Evolutionary conservation across 108 stramenopile species (phyloP).

Genomic region (Pelagomonas calceolata): DNA sequence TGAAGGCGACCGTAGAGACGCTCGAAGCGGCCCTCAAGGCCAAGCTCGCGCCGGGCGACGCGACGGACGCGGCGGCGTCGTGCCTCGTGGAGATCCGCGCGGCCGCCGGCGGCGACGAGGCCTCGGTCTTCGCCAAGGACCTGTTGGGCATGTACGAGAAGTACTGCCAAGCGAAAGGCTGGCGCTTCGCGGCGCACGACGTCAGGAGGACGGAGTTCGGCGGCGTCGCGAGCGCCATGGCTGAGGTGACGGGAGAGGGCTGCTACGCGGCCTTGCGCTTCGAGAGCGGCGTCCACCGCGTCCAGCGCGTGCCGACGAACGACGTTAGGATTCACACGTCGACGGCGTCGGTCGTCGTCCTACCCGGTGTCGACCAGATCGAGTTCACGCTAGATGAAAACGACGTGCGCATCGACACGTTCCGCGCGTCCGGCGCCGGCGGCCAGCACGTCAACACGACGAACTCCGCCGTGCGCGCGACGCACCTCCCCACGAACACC

Average conservation of each 20-base stretch:
- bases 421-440: conserved; percentile 78
- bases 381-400: no score
- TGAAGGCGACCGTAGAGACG: no score
- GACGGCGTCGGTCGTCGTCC: conserved; percentile 80
- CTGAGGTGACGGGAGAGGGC: conserved; percentile 18
- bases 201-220: conserved; percentile 25
- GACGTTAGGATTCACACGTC: conserved; percentile 80
- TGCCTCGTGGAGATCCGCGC: conserved; percentile 40
- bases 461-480: conserved; percentile 91
- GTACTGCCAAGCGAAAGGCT: conserved; percentile 15
- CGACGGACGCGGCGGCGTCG: conserved; percentile 19
- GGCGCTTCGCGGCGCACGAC: conserved; percentile 26
- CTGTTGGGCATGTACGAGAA: conserved; percentile 42
- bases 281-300: conserved; percentile 92
- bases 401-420: conserved; percentile 21
- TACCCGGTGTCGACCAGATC: conserved; percentile 55
- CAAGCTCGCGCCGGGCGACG: conserved; percentile 15
- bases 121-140: conserved; percentile 34
- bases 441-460: conserved; percentile 96
- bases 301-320: conserved; percentile 93
- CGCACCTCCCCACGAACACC: conserved; percentile 90
- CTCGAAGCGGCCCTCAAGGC: neutral
- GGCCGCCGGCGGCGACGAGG: conserved; percentile 47
- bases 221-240: conserved; percentile 31
- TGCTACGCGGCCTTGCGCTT: conserved; percentile 72